Evolutionary conservation across 2,329 filamentous ascomycete genomes (phyloP).

Genomic region (Keithomyces neogunnii): DNA sequence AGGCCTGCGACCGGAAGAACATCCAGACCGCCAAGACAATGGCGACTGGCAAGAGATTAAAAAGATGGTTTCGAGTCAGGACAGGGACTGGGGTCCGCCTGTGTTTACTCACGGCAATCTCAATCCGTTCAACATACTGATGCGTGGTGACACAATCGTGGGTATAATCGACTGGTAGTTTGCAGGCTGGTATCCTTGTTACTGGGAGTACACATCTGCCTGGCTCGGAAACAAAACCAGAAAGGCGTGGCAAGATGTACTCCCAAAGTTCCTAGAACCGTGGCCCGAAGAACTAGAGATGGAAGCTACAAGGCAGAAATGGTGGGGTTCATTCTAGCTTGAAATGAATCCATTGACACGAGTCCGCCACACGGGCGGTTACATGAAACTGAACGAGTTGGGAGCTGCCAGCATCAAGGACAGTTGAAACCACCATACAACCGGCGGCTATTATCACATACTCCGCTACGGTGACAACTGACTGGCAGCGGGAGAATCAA

Average conservation of each 20-base stretch:
- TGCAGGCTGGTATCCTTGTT: slow-evolving; percentile 22
- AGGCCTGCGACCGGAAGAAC: slow-evolving; percentile 15
- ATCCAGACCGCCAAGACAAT: slow-evolving; percentile 7
- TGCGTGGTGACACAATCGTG: slow-evolving; percentile 29
- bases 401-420: no score
- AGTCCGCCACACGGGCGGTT: neutral
- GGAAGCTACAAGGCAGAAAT: slow-evolving; percentile 29
- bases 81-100: slow-evolving; percentile 23
- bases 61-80: slow-evolving; percentile 25
- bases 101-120: slow-evolving; percentile 41
- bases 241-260: slow-evolving; percentile 27
- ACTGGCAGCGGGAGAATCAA: no score
- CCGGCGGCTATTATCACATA: no score
- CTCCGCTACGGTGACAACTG: no score
- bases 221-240: slow-evolving; percentile 11
- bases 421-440: no score
- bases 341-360: no score
- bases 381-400: no score
- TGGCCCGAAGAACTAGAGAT: slow-evolving; percentile 27
- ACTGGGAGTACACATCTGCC: slow-evolving; percentile 24
- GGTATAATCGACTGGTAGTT: slow-evolving; percentile 32
- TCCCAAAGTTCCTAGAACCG: slow-evolving; percentile 27
- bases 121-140: slow-evolving; percentile 32
- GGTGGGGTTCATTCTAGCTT: slow-evolving; percentile 17
- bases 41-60: slow-evolving; percentile 19